Evolutionary conservation across 169 alveolate genomes (phyloP), one percentile per base, ranked within the genome.

Genomic region (Cardiosporidium cionae): DNA sequence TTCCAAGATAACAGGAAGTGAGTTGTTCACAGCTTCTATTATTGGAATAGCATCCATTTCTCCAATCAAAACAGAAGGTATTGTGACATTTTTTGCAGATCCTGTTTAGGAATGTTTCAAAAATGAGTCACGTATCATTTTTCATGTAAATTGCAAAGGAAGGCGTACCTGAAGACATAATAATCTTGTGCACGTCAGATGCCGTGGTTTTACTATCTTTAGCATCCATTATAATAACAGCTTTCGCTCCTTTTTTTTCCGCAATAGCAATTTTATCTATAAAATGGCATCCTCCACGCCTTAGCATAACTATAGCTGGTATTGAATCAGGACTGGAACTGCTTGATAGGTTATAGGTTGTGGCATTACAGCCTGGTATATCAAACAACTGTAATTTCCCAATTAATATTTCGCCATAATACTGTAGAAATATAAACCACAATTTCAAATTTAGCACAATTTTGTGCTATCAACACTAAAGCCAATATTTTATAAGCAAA

Each of bases 281-380:
- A 22, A 70, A 70, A 36, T 70, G 35, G 25, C 77, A 70, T 9
- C 44, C 72, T 1, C 76, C 76, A 7, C 76, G 65, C 1, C 68
- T 64, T 1, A 69, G 22, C 76, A 69, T 69, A 31, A 69, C 72
- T 9, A 69, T 69, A 22, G 53, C 2, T 2, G 72, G 72, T 16
- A 58, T 4, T 16, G 35, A 7, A 7, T 3, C 37, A 16, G 65
- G 44, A 1, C 36, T 62, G 3, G 72, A 35, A 16, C 31, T 2
- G 52, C 54, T 66, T 3, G 76, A 52, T 5, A 69, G 35, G 1
- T 1, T 25, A 23, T 69, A 69, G 31, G 33, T 52, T 1, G 36
- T 67, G 6, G 16, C 44, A 1, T 69, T 2, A 58, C 76, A 69
- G 23, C 76, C 76, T 16, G 1, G 36, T 4, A 23, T 22, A 29